Evolutionary conservation across 2,329 filamentous ascomycete species (phyloP).

Genomic region (Cercospora canescens): DNA sequence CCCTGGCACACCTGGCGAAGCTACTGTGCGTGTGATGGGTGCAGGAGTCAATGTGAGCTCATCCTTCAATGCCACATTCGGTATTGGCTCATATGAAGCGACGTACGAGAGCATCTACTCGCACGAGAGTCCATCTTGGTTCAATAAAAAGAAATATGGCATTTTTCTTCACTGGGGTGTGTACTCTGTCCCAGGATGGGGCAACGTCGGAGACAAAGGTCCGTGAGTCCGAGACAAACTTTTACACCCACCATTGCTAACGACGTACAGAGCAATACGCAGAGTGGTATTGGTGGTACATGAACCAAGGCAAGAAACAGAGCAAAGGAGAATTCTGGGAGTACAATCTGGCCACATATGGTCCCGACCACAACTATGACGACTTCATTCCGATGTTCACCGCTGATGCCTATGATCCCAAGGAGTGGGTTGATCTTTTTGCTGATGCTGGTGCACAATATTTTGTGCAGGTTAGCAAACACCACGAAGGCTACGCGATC

Average conservation of each 20-base stretch:
- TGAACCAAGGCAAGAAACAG: conserved; percentile 42
- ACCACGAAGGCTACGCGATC: conserved; percentile 50
- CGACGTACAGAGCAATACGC: conserved; percentile 28
- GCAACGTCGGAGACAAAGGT: conserved; percentile 44
- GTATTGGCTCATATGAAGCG: conserved; percentile 30
- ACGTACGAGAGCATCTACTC: conserved; percentile 29
- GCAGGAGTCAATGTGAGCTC: conserved; percentile 29
- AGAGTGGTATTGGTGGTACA: conserved; percentile 52
- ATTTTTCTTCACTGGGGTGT: conserved; percentile 63
- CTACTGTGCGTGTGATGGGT: conserved; percentile 35
- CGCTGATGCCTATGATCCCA: conserved; percentile 51
- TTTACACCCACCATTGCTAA: not conserved
- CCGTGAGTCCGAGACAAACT: not conserved
- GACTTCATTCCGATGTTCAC: conserved; percentile 58
- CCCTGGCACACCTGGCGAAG: conserved; percentile 33
- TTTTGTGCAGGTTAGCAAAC: conserved; percentile 48
- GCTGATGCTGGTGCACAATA: conserved; percentile 53
- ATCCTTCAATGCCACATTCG: conserved; percentile 40
- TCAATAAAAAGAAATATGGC: conserved; percentile 56
- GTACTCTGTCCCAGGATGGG: conserved; percentile 59
- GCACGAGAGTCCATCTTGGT: conserved; percentile 56
- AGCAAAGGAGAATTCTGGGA: conserved; percentile 48
- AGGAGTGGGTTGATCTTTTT: conserved; percentile 56
- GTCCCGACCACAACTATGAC: conserved; percentile 55
- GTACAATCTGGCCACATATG: conserved; percentile 54